Evolutionary conservation across 768 basidiomycete genomes (phyloP), one percentile per base, ranked within the genome.

Genomic region (Gymnopilus junonius): DNA sequence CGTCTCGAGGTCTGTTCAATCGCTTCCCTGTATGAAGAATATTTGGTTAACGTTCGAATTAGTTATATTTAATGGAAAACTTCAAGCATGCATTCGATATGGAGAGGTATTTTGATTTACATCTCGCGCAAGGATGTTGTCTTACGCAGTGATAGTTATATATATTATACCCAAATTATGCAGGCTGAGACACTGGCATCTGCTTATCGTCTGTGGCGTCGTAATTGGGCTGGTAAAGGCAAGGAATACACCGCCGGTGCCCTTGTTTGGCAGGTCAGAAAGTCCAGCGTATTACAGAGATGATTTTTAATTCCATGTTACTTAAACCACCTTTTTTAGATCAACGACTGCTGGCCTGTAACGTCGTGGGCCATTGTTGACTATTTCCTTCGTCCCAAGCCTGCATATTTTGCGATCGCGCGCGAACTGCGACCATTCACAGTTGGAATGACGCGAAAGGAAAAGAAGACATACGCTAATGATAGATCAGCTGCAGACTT

Each of bases 141-240:
- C 25, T 29, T 25, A 39, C 21, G 23, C 29, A 5, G 34, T n/a
- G 20, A 27, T 31, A 94, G 93, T 74, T 97, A 96, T 76, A 85
- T 93, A 14, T 98, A 95, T 76, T 94, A 92, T 70, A 97, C 97
- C 4, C 97, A 98, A 76, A 79, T 97, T 59, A 96, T 98, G 93
- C 97, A 99, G 76, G 92, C 95, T 3, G 96, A 98, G 76, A 88
- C 92, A 2, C 82, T 98, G 20, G 87, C 89, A 1, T 87, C 92
- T 21, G 97, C 97, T 0, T 97, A 94, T 74, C 87, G 92, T 20
- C 80, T 94, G 1, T 98, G 96, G 97, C 82, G 95, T 59, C 83
- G 97, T 17, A 92, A 95, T 73, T 99, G 95, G 94, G 80, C 83
- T 32, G 97, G 97, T n/a, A 84, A 75, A 63, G 94, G 94, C 8